Conservation (phyloP, 495 filamentous ascomycete species). For the Cladorrhinum samala region DNA sequence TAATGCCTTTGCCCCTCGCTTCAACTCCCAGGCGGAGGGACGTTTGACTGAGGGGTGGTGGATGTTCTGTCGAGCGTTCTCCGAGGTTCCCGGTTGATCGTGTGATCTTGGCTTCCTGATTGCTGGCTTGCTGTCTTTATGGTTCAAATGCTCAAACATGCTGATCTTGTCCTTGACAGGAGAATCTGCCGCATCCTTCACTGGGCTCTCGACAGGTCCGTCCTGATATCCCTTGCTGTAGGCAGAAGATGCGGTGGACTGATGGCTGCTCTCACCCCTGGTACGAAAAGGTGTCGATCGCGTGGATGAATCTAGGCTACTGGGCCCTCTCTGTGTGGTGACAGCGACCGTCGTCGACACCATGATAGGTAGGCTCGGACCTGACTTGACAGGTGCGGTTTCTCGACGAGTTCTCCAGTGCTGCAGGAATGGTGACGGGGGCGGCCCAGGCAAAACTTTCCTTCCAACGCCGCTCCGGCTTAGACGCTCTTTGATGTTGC, state of each 20-base stretch:
- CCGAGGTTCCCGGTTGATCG: conserved; percentile 11
- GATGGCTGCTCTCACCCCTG: neutral
- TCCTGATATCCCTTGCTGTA: neutral
- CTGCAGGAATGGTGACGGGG: conserved; percentile 8
- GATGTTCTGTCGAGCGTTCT: neutral
- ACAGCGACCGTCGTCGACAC: conserved; percentile 15
- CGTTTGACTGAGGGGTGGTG: neutral
- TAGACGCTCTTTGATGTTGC: neutral
- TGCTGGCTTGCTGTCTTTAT: conserved; percentile 3
- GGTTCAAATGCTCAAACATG: conserved; percentile 29
- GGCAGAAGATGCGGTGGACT: conserved; percentile 1
- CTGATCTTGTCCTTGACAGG: conserved; percentile 33
- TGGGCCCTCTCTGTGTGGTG: conserved; percentile 6
- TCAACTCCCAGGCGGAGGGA: conserved; percentile 4
- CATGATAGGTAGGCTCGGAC: conserved; percentile 15
- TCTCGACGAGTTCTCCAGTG: conserved; percentile 8
- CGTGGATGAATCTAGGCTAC: conserved; percentile 1
- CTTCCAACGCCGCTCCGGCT: neutral
- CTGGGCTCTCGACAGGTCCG: neutral
- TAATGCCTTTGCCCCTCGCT: conserved; percentile 17
- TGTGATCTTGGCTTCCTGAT: neutral
- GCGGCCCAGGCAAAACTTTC: neutral
- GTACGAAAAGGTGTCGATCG: neutral
- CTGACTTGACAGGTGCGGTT: conserved; percentile 4
- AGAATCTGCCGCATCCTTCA: conserved; percentile 20